A percentile compares a stretch with the other conserved stretches of the same genome.
Conservation (phyloP, 257 asterid genomes). For the Gardenia jasminoides region DNA sequence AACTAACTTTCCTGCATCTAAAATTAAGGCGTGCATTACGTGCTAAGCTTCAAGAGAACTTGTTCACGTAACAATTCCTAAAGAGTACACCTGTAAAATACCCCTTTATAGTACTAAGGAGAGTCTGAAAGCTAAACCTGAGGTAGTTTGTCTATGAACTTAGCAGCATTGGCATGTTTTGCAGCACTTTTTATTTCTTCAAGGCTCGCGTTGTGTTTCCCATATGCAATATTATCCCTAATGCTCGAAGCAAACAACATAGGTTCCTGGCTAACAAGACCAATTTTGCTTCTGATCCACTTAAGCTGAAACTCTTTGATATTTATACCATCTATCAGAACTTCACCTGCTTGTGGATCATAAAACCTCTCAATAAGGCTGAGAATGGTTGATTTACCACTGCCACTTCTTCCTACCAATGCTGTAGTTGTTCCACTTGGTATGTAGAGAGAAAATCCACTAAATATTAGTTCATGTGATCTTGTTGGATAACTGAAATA, state of each 20-base stretch:
- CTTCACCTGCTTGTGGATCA: constrained; percentile 68
- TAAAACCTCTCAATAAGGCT: constrained; percentile 72
- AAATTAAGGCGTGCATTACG: no score
- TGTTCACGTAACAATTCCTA: background rate
- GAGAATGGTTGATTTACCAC: constrained; percentile 70
- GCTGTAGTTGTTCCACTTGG: constrained; percentile 64
- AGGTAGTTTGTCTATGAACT: constrained; percentile 53
- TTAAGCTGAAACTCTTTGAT: constrained; percentile 41
- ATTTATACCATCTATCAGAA: constrained; percentile 55
- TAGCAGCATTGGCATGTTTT: constrained; percentile 54
- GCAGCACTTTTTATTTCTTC: constrained; percentile 50
- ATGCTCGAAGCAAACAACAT: constrained; percentile 55
- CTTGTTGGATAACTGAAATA: constrained; percentile 67
- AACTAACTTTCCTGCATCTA: background rate
- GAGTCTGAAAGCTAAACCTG: constrained; percentile 21
- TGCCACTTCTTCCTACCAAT: constrained; percentile 75
- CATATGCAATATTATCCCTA: constrained; percentile 62
- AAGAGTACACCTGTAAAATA: no score
- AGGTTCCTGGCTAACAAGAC: constrained; percentile 80
- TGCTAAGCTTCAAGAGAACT: background rate
- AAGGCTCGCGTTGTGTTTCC: constrained; percentile 21
- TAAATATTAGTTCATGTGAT: constrained; percentile 56
- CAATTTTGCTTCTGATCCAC: constrained; percentile 64
- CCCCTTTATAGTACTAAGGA: background rate
- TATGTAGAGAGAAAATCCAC: constrained; percentile 47